A percentile compares a stretch with the other conserved stretches of the same genome.
phyloP scores from a whole-genome alignment of 371 early-diverging fungal species.

The Mucor lusitanicus region DNA sequence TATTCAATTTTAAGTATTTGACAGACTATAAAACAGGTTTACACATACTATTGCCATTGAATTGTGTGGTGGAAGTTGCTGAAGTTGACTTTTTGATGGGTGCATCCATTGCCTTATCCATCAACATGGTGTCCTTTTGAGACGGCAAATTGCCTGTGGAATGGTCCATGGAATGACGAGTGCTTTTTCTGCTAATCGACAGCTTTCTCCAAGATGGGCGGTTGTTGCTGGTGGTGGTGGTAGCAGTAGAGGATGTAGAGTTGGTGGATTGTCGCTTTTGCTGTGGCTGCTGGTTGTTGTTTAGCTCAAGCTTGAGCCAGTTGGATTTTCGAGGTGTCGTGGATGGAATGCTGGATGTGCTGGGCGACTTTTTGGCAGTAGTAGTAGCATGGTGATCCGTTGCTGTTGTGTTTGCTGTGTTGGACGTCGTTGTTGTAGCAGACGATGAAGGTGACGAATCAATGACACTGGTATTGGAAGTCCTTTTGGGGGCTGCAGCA shows the following conservation, averaged over 20 bases:
- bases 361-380: neutral
- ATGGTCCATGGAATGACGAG: constrained; percentile 9
- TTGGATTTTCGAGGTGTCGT: constrained; percentile 9
- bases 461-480: neutral
- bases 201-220: constrained; percentile 14
- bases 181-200: constrained; percentile 14
- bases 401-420: neutral
- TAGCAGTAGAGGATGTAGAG: neutral
- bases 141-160: constrained; percentile 11
- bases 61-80: neutral
- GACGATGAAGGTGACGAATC: constrained; percentile 2
- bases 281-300: neutral
- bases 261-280: constrained; percentile 7
- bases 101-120: neutral
- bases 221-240: neutral
- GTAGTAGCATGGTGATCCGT: neutral
- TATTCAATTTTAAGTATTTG: neutral
- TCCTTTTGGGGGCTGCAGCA: neutral
- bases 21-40: neutral
- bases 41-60: neutral
- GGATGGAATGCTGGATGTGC: neutral
- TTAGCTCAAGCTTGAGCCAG: constrained; percentile 17
- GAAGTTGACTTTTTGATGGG: neutral
- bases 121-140: constrained; percentile 10
- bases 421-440: neutral